These are phyloP conservation scores for Hypsizygus ulmarius DNA, from an alignment of 1,284 basidiomycete species.

Conservation along the genomic window DNA sequence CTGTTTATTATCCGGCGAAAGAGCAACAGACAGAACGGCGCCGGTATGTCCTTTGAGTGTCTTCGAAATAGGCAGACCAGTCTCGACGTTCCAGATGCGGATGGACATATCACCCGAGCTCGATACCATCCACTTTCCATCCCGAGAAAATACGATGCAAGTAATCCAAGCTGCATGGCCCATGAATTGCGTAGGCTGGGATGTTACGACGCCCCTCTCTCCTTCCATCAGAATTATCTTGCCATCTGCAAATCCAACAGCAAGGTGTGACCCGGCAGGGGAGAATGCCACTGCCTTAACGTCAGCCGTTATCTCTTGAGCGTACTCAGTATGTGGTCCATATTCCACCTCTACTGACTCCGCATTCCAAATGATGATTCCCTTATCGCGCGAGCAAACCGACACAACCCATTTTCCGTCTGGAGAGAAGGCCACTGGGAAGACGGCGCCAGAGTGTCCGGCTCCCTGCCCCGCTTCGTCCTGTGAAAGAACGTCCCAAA, in stretches of 20 bases:
- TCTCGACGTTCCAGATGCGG: constrained; percentile 7
- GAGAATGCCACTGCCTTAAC: constrained; percentile 1
- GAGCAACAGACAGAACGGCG: background rate
- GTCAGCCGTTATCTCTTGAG: background rate
- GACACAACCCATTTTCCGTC: constrained; percentile 1
- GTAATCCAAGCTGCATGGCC: constrained; percentile 5
- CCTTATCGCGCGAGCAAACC: background rate
- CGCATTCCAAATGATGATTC: background rate
- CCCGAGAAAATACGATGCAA: constrained; percentile 3
- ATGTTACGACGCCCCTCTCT: background rate
- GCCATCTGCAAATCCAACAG: constrained; percentile 1
- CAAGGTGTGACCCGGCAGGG: background rate
- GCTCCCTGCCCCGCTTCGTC: background rate
- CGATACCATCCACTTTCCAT: constrained; percentile 2
- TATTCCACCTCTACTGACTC: background rate
- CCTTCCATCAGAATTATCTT: background rate
- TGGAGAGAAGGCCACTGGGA: background rate
- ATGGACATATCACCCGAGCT: constrained; percentile 5
- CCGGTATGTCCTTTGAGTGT: constrained; percentile 2
- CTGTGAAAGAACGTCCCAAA: background rate
- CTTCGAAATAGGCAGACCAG: background rate
- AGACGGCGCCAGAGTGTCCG: background rate
- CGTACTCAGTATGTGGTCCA: background rate
- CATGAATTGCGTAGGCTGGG: background rate
- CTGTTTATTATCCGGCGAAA: constrained; percentile 7